Evolutionary conservation across 371 early-diverging fungal species (phyloP).

Genomic region (Basidiobolus meristosporus): DNA sequence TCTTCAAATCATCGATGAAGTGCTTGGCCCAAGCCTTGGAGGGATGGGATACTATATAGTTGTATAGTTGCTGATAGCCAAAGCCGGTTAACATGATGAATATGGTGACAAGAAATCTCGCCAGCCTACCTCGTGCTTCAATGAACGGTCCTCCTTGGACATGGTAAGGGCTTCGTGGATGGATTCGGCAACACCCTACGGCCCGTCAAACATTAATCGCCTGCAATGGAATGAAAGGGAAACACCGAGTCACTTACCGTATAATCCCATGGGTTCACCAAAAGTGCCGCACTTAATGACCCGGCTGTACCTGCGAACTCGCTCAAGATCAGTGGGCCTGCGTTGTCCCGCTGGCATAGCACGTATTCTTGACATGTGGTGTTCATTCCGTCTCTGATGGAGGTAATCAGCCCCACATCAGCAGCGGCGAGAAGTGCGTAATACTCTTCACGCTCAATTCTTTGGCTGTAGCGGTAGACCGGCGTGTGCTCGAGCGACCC

Average conservation of each 20-base stretch:
- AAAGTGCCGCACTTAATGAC: constrained; percentile 68
- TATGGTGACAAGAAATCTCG: no score
- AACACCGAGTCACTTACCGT: constrained; percentile 7
- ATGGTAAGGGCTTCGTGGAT: constrained; percentile 80
- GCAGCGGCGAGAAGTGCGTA: constrained; percentile 86
- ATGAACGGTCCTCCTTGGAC: constrained; percentile 53
- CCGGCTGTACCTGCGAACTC: constrained; percentile 97
- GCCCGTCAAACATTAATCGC: neutral
- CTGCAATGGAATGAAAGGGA: neutral
- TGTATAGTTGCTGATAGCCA: constrained; percentile 45
- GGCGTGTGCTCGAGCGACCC: constrained; percentile 91
- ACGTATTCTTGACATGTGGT: constrained; percentile 95
- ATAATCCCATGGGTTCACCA: constrained; percentile 97
- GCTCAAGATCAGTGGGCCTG: constrained; percentile 82
- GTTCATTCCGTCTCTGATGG: constrained; percentile 98
- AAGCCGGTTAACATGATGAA: constrained; percentile 2
- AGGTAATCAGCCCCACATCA: constrained; percentile 89
- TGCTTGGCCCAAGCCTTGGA: constrained; percentile 81
- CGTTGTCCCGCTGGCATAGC: constrained; percentile 84
- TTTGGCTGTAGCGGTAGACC: constrained; percentile 89
- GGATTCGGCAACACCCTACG: constrained; percentile 73
- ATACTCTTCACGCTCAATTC: constrained; percentile 83
- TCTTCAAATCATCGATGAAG: constrained; percentile 42
- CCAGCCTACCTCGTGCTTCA: constrained; percentile 42
- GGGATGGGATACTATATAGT: constrained; percentile 77